These are phyloP conservation scores for Tricholoma hemisulphureum DNA, from an alignment of 768 basidiomycete species.

Conservation along the genomic window DNA sequence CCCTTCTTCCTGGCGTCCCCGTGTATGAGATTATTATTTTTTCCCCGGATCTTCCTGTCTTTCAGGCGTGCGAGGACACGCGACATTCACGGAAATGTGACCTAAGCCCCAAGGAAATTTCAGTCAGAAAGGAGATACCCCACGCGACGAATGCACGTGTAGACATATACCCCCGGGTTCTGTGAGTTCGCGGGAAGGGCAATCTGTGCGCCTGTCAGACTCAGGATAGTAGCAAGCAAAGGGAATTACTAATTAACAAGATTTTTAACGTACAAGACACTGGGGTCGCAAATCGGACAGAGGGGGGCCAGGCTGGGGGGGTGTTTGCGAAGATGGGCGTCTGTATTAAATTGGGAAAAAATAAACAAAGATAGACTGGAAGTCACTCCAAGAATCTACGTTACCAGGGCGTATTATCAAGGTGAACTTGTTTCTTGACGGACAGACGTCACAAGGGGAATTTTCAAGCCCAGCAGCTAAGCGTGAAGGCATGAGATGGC, in stretches of 20 bases:
- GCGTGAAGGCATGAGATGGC: neutral
- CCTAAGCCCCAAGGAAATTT: neutral
- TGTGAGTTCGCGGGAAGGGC: too few species aligned
- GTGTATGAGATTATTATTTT: neutral
- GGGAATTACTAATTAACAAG: neutral
- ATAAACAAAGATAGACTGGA: neutral
- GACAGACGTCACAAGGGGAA: neutral
- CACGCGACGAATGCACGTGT: neutral
- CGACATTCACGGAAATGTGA: neutral
- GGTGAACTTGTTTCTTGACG: neutral
- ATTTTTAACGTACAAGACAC: neutral
- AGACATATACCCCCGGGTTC: too few species aligned
- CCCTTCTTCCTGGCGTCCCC: neutral
- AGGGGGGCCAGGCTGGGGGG: neutral
- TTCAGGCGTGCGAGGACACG: neutral
- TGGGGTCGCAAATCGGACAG: neutral
- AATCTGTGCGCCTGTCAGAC: too few species aligned
- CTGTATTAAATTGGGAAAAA: neutral
- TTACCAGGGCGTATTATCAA: neutral
- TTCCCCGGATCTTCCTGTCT: neutral
- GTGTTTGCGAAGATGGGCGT: neutral
- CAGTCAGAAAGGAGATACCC: neutral
- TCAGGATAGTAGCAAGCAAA: neutral
- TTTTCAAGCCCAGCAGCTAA: constrained; percentile 1
- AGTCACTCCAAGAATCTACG: neutral